Base-by-base conservation (phyloP, 805 yeast species). In the Ogataea sp. region DNA sequence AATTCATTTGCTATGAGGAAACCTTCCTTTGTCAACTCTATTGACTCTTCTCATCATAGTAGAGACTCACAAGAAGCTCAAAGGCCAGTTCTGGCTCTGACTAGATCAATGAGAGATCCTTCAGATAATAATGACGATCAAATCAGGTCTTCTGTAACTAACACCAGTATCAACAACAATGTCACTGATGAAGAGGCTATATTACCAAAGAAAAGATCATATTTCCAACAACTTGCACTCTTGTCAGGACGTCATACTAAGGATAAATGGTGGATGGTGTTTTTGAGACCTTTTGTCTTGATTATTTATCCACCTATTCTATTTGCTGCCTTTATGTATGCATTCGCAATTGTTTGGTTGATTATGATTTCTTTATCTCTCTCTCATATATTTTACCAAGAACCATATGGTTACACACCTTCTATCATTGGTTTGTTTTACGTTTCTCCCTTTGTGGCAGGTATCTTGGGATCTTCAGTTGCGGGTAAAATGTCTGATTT, bases 271-370 rank as follows among this genome's bases (percentile, higher is more conserved):
- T 70, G 74, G 71, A 68, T 66, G 71, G 71, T 75, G 6, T 69
- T 73, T 11, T 44, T 73, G 16, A 59, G 83, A 32, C 83, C 83
- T 2, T 66, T 77, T 42, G 64, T 68, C 20, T 62, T 78, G 5
- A 63, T 58, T 40, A 38, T 49, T 5, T 78, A 76, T 51, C 81
- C 82, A 0, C 59, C 73, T 1, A 60, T 78, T 15, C 49, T 73
- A 4, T 78, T 65, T 49, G 71, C 78, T 0, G 60, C 80, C 1
- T 49, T 77, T 8, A 52, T 73, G 3, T 77, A 78, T 50, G 61
- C 78, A 1, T 59, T 77, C 38, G 74, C 80, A 14, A 79, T 78
- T 17, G 79, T 77, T 16, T 78, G 82, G 82, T 67, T 78, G 34
- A 76, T 78, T 51, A 71, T 76, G 24, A 70, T 78, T 34, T 73